Base-by-base conservation (phyloP, 169 alveolate species). In the Plasmodium malariae region DNA sequence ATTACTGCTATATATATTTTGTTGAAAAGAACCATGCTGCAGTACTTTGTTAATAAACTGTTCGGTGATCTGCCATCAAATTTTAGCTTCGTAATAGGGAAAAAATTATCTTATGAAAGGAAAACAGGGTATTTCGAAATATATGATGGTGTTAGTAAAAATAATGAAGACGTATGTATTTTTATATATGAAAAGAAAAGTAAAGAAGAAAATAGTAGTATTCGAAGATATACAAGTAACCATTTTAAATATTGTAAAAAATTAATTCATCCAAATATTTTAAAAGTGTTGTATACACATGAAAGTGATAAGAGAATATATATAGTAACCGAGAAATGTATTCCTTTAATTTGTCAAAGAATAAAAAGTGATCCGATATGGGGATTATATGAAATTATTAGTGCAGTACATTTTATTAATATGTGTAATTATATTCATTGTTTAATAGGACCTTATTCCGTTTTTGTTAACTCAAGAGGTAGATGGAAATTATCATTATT, bases 301-400 rank as follows among this genome's bases (percentile, higher is more conserved):
- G 94, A 93, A 62, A 83, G 78, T 40, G 95, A 93, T 28, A 87
- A 74, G 24, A 74, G 92, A 26, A 93, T 93, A 21, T 88, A 88
- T 57, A 93, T 93, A 80, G 95, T 91, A 60, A 93, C 96, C 21
- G 96, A 93, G 62, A 93, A 93, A 68, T 93, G 96, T 57, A 67
- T 86, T 6, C 96, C 96, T 0, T 69, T 93, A 19, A 48, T 88
- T 2, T 36, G 54, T 54, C 63, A 80, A 59, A 89, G 93, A 76
- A 63, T 71, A 90, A 89, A 21, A 26, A 59, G 67, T 45, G 70
- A 62, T 17, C 74, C 67, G 14, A 51, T 48, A 69, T 54, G 70
- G 67, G 88, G 67, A 1, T 19, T 28, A 69, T 65, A 55, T 49
- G 83, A 74, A 91, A 93, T 85, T 14, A 63, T 93, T 17, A 88